Evolutionary conservation across 768 basidiomycete genomes (phyloP), one percentile per base, ranked within the genome.

Genomic region (Antrodiella citrinella): DNA sequence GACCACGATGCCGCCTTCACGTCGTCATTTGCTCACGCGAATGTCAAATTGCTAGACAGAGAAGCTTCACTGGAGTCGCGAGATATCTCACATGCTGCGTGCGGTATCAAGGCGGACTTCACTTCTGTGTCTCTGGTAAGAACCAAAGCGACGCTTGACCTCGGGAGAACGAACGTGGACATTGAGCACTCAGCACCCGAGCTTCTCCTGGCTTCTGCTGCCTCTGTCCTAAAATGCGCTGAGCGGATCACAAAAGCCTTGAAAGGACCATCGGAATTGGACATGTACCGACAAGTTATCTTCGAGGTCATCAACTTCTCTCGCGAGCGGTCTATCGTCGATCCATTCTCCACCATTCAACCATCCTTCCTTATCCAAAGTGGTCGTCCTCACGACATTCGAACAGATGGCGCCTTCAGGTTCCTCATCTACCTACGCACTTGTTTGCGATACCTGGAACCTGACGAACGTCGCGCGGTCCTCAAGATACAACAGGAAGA

Each of bases 351-450:
- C 19, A 80, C 86, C 25, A 88, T 82, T 24, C 88, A 91, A 44
- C 86, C 89, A 4, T 91, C 90, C 2, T 90, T 80, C 60, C 74
- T 94, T 26, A 79, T 93, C 21, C 89, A 89, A 60, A 78, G 73
- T 42, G 90, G 90, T 3, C 65, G 73, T 7, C 84, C 88, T 5
- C 77, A 84, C 43, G 62, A 72, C 26, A 62, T 91, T 45, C 85
- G 92, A 21, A 76, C 76, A 21, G 82, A 88, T 54, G 66, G 76
- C 0, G 73, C 76, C 1, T 92, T 91, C 72, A 82, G 81, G 57
- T 78, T 94, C 47, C 67, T 94, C 19, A 82, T 86, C 53, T 84
- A 91, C 59, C 72, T 95, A 22, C 82, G 92, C 40, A 76, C 80
- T 55, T 78, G 76, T 60, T 62, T 86, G 12, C 74, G 78, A 65